Percentiles rank a stretch among this genome's conserved stretches.
phyloP scores from a whole-genome alignment of 2,329 filamentous ascomycete species.

The Didymella glomerata region DNA sequence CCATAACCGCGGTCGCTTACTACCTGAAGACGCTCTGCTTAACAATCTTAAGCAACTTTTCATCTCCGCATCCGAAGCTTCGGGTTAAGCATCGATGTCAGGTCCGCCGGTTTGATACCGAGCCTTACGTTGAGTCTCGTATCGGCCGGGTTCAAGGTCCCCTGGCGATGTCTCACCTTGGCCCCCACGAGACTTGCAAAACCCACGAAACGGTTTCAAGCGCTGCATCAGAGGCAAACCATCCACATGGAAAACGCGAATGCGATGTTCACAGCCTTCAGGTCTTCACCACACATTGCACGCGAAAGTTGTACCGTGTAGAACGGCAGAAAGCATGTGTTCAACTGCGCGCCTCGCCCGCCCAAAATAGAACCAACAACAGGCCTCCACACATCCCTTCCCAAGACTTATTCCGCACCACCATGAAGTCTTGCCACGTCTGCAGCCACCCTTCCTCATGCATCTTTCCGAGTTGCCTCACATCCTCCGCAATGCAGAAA shows the following conservation, averaged over 20 bases:
- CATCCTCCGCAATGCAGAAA: constrained; percentile 4
- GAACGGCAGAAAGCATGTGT: background rate
- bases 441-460: constrained; percentile 1
- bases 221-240: background rate
- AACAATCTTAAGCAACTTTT: background rate
- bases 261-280: constrained; percentile 1
- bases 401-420: background rate
- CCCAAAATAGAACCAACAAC: constrained; percentile 17
- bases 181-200: constrained; percentile 3
- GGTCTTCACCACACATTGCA: constrained; percentile 1
- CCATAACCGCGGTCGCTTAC: background rate
- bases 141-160: constrained; percentile 12
- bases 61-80: constrained; percentile 5
- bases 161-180: background rate
- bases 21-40: background rate
- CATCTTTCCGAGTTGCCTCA: background rate
- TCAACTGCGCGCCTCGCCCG: constrained; percentile 3
- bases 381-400: constrained; percentile 2
- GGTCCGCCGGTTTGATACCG: constrained; percentile 15
- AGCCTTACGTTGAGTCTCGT: constrained; percentile 15
- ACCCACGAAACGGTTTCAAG: constrained; percentile 1
- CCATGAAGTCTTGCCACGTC: constrained; percentile 8
- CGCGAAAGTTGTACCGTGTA: background rate
- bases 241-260: constrained; percentile 2
- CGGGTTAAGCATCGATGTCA: constrained; percentile 6